These are phyloP conservation scores for Nicotiana rustica DNA, from an alignment of 305 asterid genomes.

Conservation along the genomic window DNA sequence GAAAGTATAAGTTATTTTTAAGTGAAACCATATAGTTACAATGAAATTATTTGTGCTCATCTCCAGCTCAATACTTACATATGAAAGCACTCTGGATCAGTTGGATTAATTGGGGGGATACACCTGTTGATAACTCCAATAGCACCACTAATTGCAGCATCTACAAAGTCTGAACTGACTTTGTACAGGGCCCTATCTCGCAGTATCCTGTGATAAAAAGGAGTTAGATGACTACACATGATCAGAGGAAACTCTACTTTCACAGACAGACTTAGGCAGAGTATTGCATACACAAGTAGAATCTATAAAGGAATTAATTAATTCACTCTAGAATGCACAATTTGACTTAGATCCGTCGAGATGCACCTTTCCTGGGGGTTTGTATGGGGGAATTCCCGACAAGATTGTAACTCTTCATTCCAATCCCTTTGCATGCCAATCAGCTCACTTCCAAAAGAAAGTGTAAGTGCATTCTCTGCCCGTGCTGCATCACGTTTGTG, in stretches of 20 bases:
- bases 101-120: constrained; percentile 95
- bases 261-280: neutral
- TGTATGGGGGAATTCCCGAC: constrained; percentile 89
- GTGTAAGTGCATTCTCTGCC: constrained; percentile 85
- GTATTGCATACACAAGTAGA: constrained; percentile 1
- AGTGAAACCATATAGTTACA: neutral
- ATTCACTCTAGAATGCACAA: constrained; percentile 25
- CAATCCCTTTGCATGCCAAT: constrained; percentile 99
- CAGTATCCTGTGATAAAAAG: constrained; percentile 66
- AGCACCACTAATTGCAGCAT: constrained; percentile 93
- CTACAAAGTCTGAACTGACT: constrained; percentile 92
- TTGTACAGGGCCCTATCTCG: constrained; percentile 88
- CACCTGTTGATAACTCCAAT: constrained; percentile 92
- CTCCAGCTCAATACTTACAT: constrained; percentile 64
- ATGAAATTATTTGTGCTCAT: constrained; percentile 29
- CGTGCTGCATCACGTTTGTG: constrained; percentile 96
- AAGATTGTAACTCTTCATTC: constrained; percentile 96
- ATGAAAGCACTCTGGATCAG: constrained; percentile 97
- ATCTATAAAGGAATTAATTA: neutral
- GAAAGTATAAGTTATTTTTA: neutral
- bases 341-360: constrained; percentile 10
- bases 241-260: neutral
- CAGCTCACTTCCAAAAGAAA: constrained; percentile 93
- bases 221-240: neutral
- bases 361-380: constrained; percentile 82